A percentile compares a stretch with the other conserved stretches of the same genome.
phyloP scores from a whole-genome alignment of 78 protist species.

The Dictyostelium capitatum region DNA sequence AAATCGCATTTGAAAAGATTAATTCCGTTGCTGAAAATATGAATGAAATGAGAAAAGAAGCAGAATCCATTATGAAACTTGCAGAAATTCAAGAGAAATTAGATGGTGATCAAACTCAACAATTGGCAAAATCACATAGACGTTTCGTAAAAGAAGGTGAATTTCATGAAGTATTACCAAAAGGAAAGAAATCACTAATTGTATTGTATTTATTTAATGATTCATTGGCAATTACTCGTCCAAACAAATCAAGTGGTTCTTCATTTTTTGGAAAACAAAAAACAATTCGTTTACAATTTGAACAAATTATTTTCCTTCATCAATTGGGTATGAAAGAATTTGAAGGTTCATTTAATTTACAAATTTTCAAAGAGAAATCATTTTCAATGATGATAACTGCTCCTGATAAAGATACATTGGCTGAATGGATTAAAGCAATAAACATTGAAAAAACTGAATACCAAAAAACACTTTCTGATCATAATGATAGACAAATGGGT shows the following conservation, averaged over 20 bases:
- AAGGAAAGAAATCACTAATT: slow-evolving; percentile 21
- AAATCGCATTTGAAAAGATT: slow-evolving; percentile 35
- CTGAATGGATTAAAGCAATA: slow-evolving; percentile 53
- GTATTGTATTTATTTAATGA: slow-evolving; percentile 69
- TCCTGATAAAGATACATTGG: slow-evolving; percentile 2
- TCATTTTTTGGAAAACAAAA: slow-evolving; percentile 75
- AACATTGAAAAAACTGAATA: slow-evolving; percentile 44
- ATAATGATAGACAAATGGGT: slow-evolving; percentile 38
- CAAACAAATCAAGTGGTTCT: slow-evolving; percentile 47
- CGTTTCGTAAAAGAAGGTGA: slow-evolving; percentile 73
- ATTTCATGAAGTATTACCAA: slow-evolving; percentile 8
- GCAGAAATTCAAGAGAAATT: slow-evolving; percentile 80
- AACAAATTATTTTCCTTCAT: slow-evolving; percentile 12
- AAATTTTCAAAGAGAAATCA: neutral
- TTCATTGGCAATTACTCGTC: slow-evolving; percentile 29
- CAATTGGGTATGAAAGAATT: slow-evolving; percentile 23
- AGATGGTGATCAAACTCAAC: slow-evolving; percentile 5
- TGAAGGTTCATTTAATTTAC: slow-evolving; percentile 18
- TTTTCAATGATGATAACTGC: slow-evolving; percentile 18
- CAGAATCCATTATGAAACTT: slow-evolving; percentile 61
- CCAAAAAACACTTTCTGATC: slow-evolving; percentile 27
- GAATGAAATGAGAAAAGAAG: slow-evolving; percentile 59
- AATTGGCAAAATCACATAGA: slow-evolving; percentile 40
- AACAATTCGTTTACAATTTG: slow-evolving; percentile 70
- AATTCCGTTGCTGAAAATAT: slow-evolving; percentile 61